These are phyloP conservation scores for Fraxinus latifolia DNA, from an alignment of 305 asterid species.

Conservation along the genomic window DNA sequence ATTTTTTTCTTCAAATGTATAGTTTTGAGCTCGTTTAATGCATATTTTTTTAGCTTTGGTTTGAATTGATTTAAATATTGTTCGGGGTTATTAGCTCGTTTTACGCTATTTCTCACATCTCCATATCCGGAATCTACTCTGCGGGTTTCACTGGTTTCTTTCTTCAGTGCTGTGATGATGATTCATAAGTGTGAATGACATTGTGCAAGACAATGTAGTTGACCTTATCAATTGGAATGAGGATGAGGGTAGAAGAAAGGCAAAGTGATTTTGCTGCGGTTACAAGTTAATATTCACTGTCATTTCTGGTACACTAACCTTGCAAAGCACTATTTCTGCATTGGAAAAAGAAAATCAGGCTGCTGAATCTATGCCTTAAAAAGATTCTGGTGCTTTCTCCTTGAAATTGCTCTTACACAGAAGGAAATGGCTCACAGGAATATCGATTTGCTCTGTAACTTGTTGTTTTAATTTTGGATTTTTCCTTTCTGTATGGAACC, in stretches of 20 bases:
- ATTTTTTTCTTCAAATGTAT: not conserved
- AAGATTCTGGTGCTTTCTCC: not conserved
- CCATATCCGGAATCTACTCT: conserved; percentile 1
- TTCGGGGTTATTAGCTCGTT: conserved; percentile 7
- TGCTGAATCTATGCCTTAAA: conserved; percentile 6
- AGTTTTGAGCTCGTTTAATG: conserved; percentile 6
- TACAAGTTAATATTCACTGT: not conserved
- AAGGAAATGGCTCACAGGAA: not conserved
- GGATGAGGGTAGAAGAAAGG: conserved; percentile 3
- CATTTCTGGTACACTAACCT: not conserved
- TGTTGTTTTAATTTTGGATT: not conserved
- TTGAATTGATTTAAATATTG: conserved; percentile 14
- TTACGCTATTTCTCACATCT: not conserved
- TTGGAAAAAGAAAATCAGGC: not conserved
- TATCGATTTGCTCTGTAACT: not conserved
- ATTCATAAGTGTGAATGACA: conserved; percentile 5
- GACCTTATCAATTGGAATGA: conserved; percentile 14
- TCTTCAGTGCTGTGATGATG: conserved; percentile 5
- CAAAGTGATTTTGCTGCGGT: conserved; percentile 4
- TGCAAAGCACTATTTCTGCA: not conserved
- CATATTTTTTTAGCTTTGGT: conserved; percentile 14
- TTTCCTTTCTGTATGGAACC: not conserved
- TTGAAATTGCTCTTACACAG: not conserved
- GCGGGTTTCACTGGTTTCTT: conserved; percentile 17
- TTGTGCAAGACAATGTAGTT: conserved; percentile 16